Conservation (phyloP, 805 yeast genomes). For the Torulaspora indica region DNA sequence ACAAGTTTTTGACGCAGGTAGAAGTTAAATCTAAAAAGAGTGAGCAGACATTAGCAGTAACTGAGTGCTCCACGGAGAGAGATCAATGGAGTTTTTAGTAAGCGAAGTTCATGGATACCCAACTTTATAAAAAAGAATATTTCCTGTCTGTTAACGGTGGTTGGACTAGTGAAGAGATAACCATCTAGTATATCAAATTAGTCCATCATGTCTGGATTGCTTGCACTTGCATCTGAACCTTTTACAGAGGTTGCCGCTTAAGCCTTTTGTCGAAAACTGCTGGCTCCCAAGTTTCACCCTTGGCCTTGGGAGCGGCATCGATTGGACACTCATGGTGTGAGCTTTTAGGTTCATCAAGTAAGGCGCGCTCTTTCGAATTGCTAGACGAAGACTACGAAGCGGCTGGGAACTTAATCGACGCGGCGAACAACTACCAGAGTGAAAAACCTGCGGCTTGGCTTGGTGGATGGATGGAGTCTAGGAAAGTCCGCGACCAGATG, state of each 20-base stretch:
- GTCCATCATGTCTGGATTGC: slow-evolving; percentile 5
- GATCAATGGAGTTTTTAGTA: no score
- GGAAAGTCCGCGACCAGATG: slow-evolving; percentile 20
- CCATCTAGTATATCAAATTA: no score
- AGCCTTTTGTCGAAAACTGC: slow-evolving; percentile 24
- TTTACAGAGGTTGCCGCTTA: slow-evolving; percentile 8
- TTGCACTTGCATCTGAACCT: slow-evolving; percentile 10
- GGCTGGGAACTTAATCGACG: slow-evolving; percentile 26
- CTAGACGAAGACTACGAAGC: slow-evolving; percentile 21
- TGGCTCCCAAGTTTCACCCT: slow-evolving; percentile 23
- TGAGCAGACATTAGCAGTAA: no score
- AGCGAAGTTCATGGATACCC: no score
- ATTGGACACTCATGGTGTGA: slow-evolving; percentile 24
- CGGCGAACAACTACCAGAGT: slow-evolving; percentile 21
- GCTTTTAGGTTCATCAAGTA: slow-evolving; percentile 18
- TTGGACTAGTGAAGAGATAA: no score
- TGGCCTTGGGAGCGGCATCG: slow-evolving; percentile 24
- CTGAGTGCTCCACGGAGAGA: no score
- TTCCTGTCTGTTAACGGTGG: no score
- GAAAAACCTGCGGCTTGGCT: slow-evolving; percentile 24
- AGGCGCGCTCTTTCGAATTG: slow-evolving; percentile 15
- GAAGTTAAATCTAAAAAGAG: no score
- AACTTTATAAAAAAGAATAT: no score
- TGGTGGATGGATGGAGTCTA: slow-evolving; percentile 26
- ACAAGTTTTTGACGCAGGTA: no score